phyloP scores from a whole-genome alignment of 1,139 yeast species.

The Barnettozyma hawaiiensis region DNA sequence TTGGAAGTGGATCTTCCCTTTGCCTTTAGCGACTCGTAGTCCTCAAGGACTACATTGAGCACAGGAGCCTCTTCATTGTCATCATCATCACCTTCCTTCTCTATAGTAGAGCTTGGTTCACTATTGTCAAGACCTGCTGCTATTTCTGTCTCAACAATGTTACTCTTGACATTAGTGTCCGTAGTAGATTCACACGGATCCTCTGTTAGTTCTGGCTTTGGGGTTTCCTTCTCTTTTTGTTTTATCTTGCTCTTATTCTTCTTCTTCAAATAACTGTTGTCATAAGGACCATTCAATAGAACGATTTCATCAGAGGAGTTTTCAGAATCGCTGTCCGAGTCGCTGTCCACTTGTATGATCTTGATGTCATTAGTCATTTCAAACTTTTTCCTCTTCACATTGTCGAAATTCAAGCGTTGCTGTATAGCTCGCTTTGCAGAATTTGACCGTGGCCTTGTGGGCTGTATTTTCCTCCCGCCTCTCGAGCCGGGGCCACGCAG shows the following conservation, averaged over 20 bases:
- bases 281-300: not conserved
- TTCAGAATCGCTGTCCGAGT: slow-evolving; percentile 1
- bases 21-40: slow-evolving; percentile 15
- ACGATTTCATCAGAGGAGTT: not conserved
- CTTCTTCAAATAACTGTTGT: not conserved
- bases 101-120: not conserved
- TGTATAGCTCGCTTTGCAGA: slow-evolving; percentile 8
- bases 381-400: slow-evolving; percentile 1
- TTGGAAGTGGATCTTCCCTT: slow-evolving; percentile 21
- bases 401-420: slow-evolving; percentile 8
- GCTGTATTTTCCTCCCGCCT: slow-evolving; percentile 19
- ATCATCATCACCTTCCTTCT: not conserved
- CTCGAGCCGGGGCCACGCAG: slow-evolving; percentile 26
- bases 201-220: not conserved
- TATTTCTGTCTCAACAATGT: not conserved
- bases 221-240: no score
- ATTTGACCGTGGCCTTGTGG: not conserved
- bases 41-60: slow-evolving; percentile 15
- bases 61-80: not conserved
- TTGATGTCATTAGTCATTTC: not conserved
- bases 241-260: not conserved
- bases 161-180: not conserved
- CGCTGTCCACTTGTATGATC: slow-evolving; percentile 2
- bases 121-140: not conserved
- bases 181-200: not conserved